These are phyloP conservation scores for Brassica nigra DNA, from an alignment of 345 rosid species.

Conservation along the genomic window DNA sequence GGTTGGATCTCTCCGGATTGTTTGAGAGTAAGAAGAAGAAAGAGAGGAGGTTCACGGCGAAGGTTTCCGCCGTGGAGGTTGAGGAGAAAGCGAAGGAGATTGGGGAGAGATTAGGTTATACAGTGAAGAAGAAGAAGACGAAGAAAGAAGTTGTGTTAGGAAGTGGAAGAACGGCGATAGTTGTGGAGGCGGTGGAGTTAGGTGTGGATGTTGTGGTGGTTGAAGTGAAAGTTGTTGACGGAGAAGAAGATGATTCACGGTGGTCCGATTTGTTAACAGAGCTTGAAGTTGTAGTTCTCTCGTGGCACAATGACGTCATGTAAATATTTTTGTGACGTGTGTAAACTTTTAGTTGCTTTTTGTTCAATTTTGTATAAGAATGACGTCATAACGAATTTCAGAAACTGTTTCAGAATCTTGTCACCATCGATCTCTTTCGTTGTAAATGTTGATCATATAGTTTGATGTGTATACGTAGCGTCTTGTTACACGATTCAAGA, in stretches of 20 bases:
- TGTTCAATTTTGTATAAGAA: slow-evolving; percentile 15
- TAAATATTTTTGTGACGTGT: slow-evolving; percentile 34
- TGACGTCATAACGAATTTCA: background rate
- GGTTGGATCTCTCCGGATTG: slow-evolving; percentile 77
- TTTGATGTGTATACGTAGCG: slow-evolving; percentile 64
- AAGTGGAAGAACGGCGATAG: slow-evolving; percentile 59
- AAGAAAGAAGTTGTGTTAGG: slow-evolving; percentile 58
- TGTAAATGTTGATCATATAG: slow-evolving; percentile 83
- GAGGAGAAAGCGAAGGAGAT: slow-evolving; percentile 58
- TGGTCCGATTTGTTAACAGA: slow-evolving; percentile 70
- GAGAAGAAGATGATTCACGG: slow-evolving; percentile 56
- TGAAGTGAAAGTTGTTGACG: slow-evolving; percentile 59
- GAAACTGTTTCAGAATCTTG: slow-evolving; percentile 4
- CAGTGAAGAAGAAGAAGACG: slow-evolving; percentile 61
- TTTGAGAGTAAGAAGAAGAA: slow-evolving; percentile 54
- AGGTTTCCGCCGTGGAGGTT: slow-evolving; percentile 51
- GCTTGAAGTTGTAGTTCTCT: slow-evolving; percentile 63
- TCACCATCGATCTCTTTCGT: slow-evolving; percentile 65
- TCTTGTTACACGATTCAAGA: slow-evolving; percentile 9
- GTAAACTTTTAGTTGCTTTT: background rate
- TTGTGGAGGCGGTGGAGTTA: slow-evolving; percentile 56
- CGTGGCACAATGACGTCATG: slow-evolving; percentile 60
- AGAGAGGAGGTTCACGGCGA: slow-evolving; percentile 66
- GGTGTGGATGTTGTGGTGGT: slow-evolving; percentile 56
- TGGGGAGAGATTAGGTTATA: slow-evolving; percentile 68